Conservation (phyloP, 306 rosid genomes). For the Quercus parvula region DNA sequence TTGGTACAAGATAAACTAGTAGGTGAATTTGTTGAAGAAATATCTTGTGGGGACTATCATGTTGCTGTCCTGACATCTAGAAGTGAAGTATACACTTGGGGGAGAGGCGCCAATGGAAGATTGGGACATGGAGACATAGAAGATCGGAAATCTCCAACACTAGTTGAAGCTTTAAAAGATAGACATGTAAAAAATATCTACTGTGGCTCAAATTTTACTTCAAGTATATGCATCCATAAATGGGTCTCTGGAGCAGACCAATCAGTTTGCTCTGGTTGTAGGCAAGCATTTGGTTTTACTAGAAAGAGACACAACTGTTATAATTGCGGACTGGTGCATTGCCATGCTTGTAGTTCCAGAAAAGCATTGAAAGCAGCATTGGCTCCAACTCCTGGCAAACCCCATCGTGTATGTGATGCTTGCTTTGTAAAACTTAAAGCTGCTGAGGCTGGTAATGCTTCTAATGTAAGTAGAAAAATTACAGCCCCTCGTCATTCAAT, state of each 20-base stretch:
- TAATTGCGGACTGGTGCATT: conserved; percentile 86
- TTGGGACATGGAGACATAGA: conserved; percentile 84
- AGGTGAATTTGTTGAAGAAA: conserved; percentile 87
- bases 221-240: conserved; percentile 86
- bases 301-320: conserved; percentile 93
- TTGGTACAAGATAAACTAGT: conserved; percentile 75
- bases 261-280: conserved; percentile 84
- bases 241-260: conserved; percentile 97
- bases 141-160: conserved; percentile 62
- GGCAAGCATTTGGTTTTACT: conserved; percentile 94
- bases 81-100: conserved; percentile 97
- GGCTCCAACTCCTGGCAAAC: conserved; percentile 97
- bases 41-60: conserved; percentile 84
- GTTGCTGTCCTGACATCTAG: conserved; percentile 82
- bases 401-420: conserved; percentile 92
- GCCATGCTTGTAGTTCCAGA: conserved; percentile 94
- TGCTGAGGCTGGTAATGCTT: conserved; percentile 40
- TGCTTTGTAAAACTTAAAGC: conserved; percentile 75
- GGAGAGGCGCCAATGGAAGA: conserved; percentile 91
- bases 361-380: conserved; percentile 78
- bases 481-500: conserved; percentile 43
- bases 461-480: conserved; percentile 33
- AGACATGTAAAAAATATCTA: conserved; percentile 74
- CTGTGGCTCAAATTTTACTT: conserved; percentile 80
- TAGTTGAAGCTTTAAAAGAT: conserved; percentile 88